These are phyloP conservation scores for Hypocrella siamensis DNA, from an alignment of 2,329 filamentous ascomycete species.

Conservation along the genomic window DNA sequence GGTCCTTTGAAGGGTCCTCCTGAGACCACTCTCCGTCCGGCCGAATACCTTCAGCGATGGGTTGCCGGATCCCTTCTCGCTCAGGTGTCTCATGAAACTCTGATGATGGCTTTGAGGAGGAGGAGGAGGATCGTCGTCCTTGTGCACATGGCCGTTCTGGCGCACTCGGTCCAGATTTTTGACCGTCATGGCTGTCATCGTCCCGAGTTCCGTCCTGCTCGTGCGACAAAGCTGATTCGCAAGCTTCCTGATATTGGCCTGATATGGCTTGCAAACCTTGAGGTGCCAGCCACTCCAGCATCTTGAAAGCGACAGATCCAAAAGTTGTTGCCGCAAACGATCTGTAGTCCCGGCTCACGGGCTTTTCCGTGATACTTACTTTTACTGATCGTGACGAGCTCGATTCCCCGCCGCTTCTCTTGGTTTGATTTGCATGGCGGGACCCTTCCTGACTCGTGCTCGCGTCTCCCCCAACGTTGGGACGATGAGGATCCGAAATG, in stretches of 20 bases:
- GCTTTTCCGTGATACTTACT: slow-evolving; percentile 28
- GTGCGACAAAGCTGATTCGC: slow-evolving; percentile 3
- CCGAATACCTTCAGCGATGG: neutral
- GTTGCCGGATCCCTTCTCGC: slow-evolving; percentile 1
- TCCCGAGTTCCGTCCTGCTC: neutral
- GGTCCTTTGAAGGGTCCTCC: slow-evolving; percentile 2
- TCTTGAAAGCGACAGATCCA: slow-evolving; percentile 50
- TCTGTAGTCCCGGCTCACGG: slow-evolving; percentile 37
- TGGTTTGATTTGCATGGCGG: neutral
- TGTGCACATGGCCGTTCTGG: neutral
- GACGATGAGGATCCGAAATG: no score
- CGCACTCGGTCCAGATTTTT: neutral
- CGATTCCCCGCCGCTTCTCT: neutral
- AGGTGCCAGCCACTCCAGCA: slow-evolving; percentile 55
- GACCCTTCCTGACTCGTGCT: no score
- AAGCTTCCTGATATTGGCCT: slow-evolving; percentile 13
- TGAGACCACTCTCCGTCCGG: no score
- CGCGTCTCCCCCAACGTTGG: no score
- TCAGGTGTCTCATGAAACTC: neutral
- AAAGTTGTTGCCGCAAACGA: slow-evolving; percentile 50
- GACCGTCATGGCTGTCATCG: neutral
- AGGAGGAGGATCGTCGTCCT: slow-evolving; percentile 1
- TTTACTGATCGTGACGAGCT: slow-evolving; percentile 3
- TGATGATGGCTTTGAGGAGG: slow-evolving; percentile 1
- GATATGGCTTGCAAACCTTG: slow-evolving; percentile 35